Conservation (phyloP, 805 yeast species). For the Cyberlindnera veronae region DNA sequence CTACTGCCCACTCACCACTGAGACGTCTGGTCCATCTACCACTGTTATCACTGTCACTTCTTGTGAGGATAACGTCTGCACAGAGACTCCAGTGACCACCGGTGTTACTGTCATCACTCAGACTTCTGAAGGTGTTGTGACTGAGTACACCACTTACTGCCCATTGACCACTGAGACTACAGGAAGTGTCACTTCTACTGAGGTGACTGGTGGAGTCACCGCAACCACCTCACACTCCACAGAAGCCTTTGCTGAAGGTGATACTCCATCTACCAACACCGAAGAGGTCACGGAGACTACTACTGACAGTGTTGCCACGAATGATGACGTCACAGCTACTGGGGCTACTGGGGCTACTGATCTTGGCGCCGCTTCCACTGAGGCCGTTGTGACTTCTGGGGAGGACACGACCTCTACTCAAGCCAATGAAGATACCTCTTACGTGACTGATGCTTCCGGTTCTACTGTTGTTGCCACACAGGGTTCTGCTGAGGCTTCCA, state of each 20-base stretch:
- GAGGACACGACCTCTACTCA: slow-evolving; percentile 6
- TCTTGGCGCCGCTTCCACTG: background rate
- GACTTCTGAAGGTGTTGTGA: slow-evolving; percentile 19
- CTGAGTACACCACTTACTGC: slow-evolving; percentile 27
- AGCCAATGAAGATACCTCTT: slow-evolving; percentile 25
- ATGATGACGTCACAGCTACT: no score
- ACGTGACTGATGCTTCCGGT: no score
- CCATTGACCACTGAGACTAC: slow-evolving; percentile 17
- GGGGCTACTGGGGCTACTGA: no score
- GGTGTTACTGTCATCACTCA: slow-evolving; percentile 27
- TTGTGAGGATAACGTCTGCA: slow-evolving; percentile 20
- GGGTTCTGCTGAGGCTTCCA: no score
- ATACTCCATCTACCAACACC: background rate
- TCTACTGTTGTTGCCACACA: no score
- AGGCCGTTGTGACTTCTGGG: background rate
- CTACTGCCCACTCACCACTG: slow-evolving; percentile 14
- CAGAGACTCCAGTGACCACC: slow-evolving; percentile 27
- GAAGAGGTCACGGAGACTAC: background rate
- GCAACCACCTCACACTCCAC: background rate
- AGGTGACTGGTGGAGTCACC: slow-evolving; percentile 27
- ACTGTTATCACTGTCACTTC: slow-evolving; percentile 34
- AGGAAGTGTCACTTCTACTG: background rate
- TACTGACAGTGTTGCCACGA: no score
- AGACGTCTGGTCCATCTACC: no score
- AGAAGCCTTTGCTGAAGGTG: background rate